These are phyloP conservation scores for Gynochthodes officinalis DNA, from an alignment of 257 asterid genomes.

Conservation along the genomic window DNA sequence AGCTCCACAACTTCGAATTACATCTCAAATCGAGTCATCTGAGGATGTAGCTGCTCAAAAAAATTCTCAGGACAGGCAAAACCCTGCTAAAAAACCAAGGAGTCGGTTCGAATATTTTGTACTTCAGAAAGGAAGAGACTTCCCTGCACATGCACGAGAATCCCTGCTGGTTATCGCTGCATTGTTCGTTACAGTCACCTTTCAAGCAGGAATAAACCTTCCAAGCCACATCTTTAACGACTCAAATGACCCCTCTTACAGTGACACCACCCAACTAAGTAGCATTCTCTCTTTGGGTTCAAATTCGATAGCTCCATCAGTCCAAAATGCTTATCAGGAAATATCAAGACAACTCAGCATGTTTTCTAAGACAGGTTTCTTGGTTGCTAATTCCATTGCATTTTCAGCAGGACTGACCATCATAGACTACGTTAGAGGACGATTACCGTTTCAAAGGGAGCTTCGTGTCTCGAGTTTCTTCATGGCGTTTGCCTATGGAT, in stretches of 20 bases:
- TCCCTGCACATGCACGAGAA: slow-evolving; percentile 36
- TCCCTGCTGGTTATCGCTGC: slow-evolving; percentile 36
- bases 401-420: slow-evolving; percentile 15
- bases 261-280: not conserved
- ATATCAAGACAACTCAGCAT: too few species aligned
- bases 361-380: not conserved
- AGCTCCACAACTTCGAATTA: not conserved
- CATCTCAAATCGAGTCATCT: not conserved
- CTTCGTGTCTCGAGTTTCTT: slow-evolving; percentile 9
- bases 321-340: not conserved
- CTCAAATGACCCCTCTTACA: not conserved
- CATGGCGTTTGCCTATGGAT: slow-evolving; percentile 19
- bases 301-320: not conserved
- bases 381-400: slow-evolving; percentile 20
- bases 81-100: not conserved
- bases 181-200: slow-evolving; percentile 43
- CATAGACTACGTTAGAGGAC: slow-evolving; percentile 8
- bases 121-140: slow-evolving; percentile 21
- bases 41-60: not conserved
- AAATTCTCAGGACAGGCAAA: not conserved
- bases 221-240: too few species aligned
- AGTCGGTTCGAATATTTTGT: slow-evolving; percentile 12
- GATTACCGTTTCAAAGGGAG: slow-evolving; percentile 30
- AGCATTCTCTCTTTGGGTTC: not conserved
- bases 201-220: slow-evolving; percentile 45